Base-by-base conservation (phyloP, 495 filamentous ascomycete genomes). In the Penicillium bialowiezense region DNA sequence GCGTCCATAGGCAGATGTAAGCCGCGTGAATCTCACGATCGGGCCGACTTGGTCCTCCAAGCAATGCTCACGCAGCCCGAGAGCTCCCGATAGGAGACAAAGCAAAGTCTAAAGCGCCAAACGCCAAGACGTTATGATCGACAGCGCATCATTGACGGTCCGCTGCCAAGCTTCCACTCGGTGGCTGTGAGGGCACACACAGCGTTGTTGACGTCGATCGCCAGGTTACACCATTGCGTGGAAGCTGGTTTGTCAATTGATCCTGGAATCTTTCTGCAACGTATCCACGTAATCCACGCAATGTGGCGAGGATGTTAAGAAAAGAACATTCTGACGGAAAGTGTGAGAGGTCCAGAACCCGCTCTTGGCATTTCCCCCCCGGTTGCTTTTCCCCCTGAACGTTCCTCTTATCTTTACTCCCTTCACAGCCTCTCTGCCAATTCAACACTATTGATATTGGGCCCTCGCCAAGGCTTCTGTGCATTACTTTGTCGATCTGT, bases 91-190 rank as follows among this genome's bases (percentile, higher is more conserved):
- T 43, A 50, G 37, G 23, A 47, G 38, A 32, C 17, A 33, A 5
- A 19, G 24, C n/a, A 41, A 47, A 47, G 23, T 19, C 15, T 47
- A 47, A 46, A 9, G 12, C 8, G 26, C 41, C 19, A 36, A 36
- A 45, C 2, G 68, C 63, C 68, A 71, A 71, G 55, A 42, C 28
- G 45, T 26, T 26, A 53, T 44, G 68, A 71, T 71, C 68, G 59
- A 68, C 66, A 46, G 33, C 41, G 48, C 59, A 63, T 59, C 62
- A 44, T 59, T 52, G 56, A 40, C 58, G 64, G 48, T 45, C 66
- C 66, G 59, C 66, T 64, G 68, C 66, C 68, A 69, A 71, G 68
- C 62, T 64, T 66, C 55, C 6, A 12, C 23, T 20, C 37, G 12
- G 60, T 55, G 63, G 60, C 60, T 52, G 56, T 65, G 62, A 59